Conservation (phyloP, 1,284 basidiomycete genomes). For the Ganoderma boninense region DNA sequence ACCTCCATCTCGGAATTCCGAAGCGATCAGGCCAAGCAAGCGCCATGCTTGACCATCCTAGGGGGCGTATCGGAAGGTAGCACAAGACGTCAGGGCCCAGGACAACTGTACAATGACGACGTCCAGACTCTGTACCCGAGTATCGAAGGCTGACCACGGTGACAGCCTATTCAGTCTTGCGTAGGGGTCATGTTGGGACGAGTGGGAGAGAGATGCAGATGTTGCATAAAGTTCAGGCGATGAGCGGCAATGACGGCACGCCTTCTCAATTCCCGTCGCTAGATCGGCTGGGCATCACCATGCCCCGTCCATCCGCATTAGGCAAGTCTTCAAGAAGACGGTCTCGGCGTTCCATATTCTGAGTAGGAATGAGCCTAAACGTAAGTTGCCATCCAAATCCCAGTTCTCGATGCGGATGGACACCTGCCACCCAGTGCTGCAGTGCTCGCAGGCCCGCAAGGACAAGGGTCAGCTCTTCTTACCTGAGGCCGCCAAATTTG, state of each 20-base stretch:
- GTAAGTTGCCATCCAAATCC: not conserved
- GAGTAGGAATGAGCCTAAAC: not conserved
- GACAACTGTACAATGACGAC: not conserved
- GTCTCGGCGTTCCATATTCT: not conserved
- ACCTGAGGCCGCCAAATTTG: not conserved
- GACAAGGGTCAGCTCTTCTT: not conserved
- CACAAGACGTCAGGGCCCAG: not conserved
- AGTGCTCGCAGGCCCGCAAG: too few relatives aligned
- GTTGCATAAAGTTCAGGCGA: constrained; percentile 3
- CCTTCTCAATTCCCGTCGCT: not conserved
- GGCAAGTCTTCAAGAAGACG: constrained; percentile 14
- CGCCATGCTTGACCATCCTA: constrained; percentile 1
- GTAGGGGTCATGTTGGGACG: not conserved
- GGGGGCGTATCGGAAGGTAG: not conserved
- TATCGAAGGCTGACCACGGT: not conserved
- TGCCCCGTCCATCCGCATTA: not conserved
- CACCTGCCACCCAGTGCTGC: too few relatives aligned
- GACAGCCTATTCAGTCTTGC: not conserved
- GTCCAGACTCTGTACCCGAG: not conserved
- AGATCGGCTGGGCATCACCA: constrained; percentile 3
- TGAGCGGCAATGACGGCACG: not conserved
- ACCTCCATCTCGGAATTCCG: constrained; percentile 5
- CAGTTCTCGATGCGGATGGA: not conserved
- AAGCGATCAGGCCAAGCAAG: constrained; percentile 13
- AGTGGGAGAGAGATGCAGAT: not conserved